Evolutionary conservation across 495 filamentous ascomycete genomes (phyloP), one percentile per base, ranked within the genome.

Genomic region (Penicillium cataractarum): DNA sequence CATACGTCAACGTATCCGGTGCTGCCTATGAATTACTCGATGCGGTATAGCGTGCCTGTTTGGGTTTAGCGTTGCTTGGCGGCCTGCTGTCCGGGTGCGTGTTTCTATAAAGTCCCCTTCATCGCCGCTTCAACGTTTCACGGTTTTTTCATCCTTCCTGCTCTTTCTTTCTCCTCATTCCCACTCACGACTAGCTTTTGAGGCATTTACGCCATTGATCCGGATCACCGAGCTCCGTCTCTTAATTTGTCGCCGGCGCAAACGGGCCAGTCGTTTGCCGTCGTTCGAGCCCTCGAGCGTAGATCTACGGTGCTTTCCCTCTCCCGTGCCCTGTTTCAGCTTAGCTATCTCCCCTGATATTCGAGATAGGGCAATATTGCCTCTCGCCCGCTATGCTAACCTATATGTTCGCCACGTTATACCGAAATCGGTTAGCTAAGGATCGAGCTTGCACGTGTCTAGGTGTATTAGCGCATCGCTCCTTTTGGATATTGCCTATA

Each of bases 21-120:
- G 33, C 33, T 37, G 33, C 33, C 33, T 37, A 37, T 37, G 48
- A 50, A 29, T 42, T 50, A 22, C 40, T 7, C 29, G 2, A 19
- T 52, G 8, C 15, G 49, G 58, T 42, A 54, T 60, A 60, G 58
- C 58, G 49, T 58, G 48, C 50, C 49, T 4, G 8, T 51, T 33
- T 35, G 48, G 48, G 48, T 10, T 50, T 50, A 50, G 48, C 15
- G 48, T 22, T 1, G 2, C 48, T 22, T 5, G 3, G 9, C 15
- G 48, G 0, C n/a, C 21, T 55, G 1, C 21, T n/a, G 8, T 60
- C 37, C 33, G 24, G 21, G 58, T 54, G 58, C 58, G 33, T 37
- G 19, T 44, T 60, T 32, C 49, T 60, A 60, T 60, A 60, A 32
- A 60, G 58, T 51, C 58, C 58, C 57, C 58, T 32, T 35, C 58